Conservation (phyloP, 768 basidiomycete species). For the Cystofilobasidium bisporidii region DNA sequence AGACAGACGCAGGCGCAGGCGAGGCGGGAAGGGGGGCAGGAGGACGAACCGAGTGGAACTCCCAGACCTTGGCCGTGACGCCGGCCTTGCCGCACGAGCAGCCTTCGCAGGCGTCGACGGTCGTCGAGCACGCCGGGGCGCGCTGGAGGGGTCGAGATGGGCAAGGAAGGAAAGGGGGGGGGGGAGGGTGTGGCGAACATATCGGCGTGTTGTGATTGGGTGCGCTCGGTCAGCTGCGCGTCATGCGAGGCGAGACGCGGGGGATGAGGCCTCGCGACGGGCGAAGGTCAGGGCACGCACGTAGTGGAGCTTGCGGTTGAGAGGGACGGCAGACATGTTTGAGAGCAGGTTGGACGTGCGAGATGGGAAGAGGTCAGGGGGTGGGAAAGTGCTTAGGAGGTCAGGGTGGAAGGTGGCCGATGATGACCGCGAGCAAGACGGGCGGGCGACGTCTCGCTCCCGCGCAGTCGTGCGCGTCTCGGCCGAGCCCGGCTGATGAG, state of each 20-base stretch:
- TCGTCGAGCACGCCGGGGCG: not conserved
- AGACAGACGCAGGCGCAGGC: not conserved
- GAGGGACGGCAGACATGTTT: not conserved
- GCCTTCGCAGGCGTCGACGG: not conserved
- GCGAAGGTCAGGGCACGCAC: not conserved
- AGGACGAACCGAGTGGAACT: not conserved
- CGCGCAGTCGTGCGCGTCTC: too few species aligned
- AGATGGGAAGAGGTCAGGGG: not conserved
- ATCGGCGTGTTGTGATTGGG: too few species aligned
- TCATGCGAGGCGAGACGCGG: not conserved
- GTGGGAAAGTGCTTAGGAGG: not conserved
- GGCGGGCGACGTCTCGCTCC: too few species aligned
- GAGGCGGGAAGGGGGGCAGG: not conserved
- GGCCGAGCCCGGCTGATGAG: too few species aligned
- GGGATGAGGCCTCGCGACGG: too few species aligned
- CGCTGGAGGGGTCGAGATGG: not conserved
- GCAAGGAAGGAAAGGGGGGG: not conserved
- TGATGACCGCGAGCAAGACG: too few species aligned
- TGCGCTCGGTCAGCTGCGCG: too few species aligned
- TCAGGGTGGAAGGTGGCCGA: too few species aligned
- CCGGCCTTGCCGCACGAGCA: conserved; percentile 1
- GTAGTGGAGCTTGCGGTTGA: not conserved
- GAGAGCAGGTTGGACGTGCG: not conserved
- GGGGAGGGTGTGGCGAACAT: not conserved
- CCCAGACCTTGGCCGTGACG: not conserved